These are phyloP conservation scores for Rhizophagus prolifer DNA, from an alignment of 192 early-diverging fungal genomes.

Conservation along the genomic window DNA sequence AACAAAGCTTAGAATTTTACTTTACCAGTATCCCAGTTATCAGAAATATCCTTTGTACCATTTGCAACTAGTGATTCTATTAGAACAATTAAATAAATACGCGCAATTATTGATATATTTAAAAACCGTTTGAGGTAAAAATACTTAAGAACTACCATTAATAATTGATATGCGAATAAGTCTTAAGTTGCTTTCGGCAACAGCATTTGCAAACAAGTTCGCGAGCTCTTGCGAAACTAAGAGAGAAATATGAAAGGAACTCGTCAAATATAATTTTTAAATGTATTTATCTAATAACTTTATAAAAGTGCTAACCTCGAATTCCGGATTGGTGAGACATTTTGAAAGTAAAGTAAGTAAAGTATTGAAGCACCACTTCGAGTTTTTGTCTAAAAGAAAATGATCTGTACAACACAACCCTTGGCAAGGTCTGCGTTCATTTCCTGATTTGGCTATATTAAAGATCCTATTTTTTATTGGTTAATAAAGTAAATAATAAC, in stretches of 20 bases:
- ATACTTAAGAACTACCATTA: conserved; percentile 41
- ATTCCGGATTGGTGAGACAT: conserved; percentile 64
- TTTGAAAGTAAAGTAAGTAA: background rate
- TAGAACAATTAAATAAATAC: background rate
- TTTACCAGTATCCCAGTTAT: conserved; percentile 45
- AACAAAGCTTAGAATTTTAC: background rate
- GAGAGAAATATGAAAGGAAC: background rate
- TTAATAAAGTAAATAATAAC: background rate
- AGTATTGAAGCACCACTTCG: background rate
- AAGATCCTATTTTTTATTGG: background rate
- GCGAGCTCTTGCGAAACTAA: conserved; percentile 53
- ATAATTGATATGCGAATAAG: conserved; percentile 49
- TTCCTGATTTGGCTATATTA: background rate
- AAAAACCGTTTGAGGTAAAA: background rate
- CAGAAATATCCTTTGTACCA: conserved; percentile 31
- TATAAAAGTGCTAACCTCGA: conserved; percentile 35
- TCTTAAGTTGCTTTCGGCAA: conserved; percentile 35
- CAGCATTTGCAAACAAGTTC: conserved; percentile 43
- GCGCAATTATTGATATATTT: background rate
- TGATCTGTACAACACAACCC: no score
- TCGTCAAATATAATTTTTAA: background rate
- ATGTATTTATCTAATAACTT: background rate
- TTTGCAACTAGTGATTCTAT: conserved; percentile 40
- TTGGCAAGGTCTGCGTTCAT: background rate
- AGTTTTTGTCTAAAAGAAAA: no score